phyloP scores from a whole-genome alignment of 2,329 filamentous ascomycete species.

The Fusarium sororula region DNA sequence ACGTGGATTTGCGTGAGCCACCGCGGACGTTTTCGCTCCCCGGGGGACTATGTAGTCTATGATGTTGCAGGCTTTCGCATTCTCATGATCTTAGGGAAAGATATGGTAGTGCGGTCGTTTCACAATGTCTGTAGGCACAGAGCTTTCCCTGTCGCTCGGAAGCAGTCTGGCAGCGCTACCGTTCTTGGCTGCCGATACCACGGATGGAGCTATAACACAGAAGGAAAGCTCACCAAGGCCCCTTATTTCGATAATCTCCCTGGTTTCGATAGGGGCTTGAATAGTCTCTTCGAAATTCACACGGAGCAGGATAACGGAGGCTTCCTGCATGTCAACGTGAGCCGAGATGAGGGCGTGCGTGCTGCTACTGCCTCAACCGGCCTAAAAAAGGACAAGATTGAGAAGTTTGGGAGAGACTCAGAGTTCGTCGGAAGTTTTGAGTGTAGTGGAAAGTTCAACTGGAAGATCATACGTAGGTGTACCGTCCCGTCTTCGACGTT shows the following conservation, averaged over 20 bases:
- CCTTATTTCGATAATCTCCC: not conserved
- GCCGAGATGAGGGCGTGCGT: not conserved
- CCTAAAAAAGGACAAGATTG: accelerated
- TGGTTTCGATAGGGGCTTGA: not conserved
- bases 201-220: not conserved
- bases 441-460: not conserved
- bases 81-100: not conserved
- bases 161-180: not conserved
- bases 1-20: not conserved
- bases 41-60: not conserved
- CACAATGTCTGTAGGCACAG: conserved; percentile 2
- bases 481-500: accelerated
- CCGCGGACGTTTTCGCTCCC: not conserved
- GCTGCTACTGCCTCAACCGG: accelerated
- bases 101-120: not conserved
- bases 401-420: too few relatives aligned
- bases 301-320: not conserved
- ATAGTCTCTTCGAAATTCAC: not conserved
- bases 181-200: conserved; percentile 2
- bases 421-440: not conserved
- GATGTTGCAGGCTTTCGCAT: not conserved
- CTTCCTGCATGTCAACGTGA: not conserved
- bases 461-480: not conserved
- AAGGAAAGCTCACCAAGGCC: not conserved
- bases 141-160: not conserved